Base-by-base conservation (phyloP, 176 grass and related monocot species). In the Elaeis guineensis region DNA sequence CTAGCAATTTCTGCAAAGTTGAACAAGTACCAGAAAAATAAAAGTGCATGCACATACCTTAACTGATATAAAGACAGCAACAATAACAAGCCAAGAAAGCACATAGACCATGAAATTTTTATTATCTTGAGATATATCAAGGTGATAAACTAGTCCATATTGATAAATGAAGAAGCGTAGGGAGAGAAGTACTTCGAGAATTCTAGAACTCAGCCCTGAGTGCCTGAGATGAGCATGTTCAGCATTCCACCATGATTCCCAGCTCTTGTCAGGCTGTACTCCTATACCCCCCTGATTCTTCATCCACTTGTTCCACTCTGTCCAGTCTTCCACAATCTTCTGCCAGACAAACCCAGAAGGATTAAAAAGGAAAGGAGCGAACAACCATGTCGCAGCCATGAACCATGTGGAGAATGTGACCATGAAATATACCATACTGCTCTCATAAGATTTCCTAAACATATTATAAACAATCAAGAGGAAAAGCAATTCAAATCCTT, bases 171-270 rank as follows among this genome's bases (percentile, higher is more conserved):
- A 97, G 61, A 97, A 97, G 5, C 84, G 77, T 21, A 88, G 79
- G 5, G 83, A 97, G 12, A 97, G 69, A 57, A 90, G 49, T 52
- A 88, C 78, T 80, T 97, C 87, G 61, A 97, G 69, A 69, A 97
- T 73, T 51, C 79, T 82, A 60, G 92, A 97, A 72, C 74, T 82
- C 54, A 85, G 54, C 26, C 77, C 87, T 5, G 92, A 90, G 64
- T 97, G 57, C 55, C 77, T 51, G 18, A 97, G 75, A 88, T 91
- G 92, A 62, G 75, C 75, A 82, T 97, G 83, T 65, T 97, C 87
- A 5, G 72, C 57, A 80, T 90, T 83, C 92, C 92, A 97, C 92
- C 92, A 91, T 32, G 87, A 97, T 57, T 97, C 92, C 92, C 92
- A 97, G 68, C 92, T 90, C 48, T 91, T 97, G 35, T 97, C 87